Percentiles rank a stretch among this genome's conserved stretches.
These are phyloP conservation scores for Leccinum fuscescens DNA, from an alignment of 1,284 basidiomycete genomes.

Conservation along the genomic window DNA sequence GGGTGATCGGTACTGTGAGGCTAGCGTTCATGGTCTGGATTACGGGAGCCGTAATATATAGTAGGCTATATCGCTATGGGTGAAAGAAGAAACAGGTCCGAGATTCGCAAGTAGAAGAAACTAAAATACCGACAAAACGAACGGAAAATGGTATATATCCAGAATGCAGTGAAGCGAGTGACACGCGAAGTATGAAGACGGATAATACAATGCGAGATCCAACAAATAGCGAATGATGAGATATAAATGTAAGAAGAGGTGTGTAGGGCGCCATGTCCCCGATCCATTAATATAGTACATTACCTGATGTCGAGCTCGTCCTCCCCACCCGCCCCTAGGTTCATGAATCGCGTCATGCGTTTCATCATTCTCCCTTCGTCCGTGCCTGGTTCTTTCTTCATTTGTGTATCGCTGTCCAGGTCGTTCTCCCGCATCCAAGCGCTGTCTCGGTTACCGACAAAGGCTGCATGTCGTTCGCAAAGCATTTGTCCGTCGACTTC, in stretches of 20 bases:
- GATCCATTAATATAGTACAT: conserved; percentile 21
- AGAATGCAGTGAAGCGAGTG: conserved; percentile 14
- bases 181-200: conserved; percentile 15
- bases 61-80: conserved; percentile 17
- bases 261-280: conserved; percentile 14
- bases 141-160: conserved; percentile 27
- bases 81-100: conserved; percentile 11
- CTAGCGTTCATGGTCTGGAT: conserved; percentile 3
- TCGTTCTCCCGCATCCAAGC: conserved; percentile 22
- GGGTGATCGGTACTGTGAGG: conserved; percentile 31
- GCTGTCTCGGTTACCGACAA: conserved; percentile 18
- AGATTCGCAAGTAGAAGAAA: conserved; percentile 9
- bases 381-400: conserved; percentile 29
- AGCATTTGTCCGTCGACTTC: conserved; percentile 80
- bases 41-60: conserved; percentile 15
- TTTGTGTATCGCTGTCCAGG: conserved; percentile 18
- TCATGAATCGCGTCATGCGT: conserved; percentile 65
- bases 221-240: conserved; percentile 14
- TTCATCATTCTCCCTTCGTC: conserved; percentile 52
- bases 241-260: conserved; percentile 14
- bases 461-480: conserved; percentile 72
- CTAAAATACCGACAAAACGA: conserved; percentile 18
- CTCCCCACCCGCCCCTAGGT: conserved; percentile 38
- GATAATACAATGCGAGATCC: conserved; percentile 22
- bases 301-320: conserved; percentile 34